Percentiles rank a stretch among this genome's conserved stretches.
Evolutionary conservation across 2,329 filamentous ascomycete species (phyloP).

Genomic region (Colletotrichum gigasporum): DNA sequence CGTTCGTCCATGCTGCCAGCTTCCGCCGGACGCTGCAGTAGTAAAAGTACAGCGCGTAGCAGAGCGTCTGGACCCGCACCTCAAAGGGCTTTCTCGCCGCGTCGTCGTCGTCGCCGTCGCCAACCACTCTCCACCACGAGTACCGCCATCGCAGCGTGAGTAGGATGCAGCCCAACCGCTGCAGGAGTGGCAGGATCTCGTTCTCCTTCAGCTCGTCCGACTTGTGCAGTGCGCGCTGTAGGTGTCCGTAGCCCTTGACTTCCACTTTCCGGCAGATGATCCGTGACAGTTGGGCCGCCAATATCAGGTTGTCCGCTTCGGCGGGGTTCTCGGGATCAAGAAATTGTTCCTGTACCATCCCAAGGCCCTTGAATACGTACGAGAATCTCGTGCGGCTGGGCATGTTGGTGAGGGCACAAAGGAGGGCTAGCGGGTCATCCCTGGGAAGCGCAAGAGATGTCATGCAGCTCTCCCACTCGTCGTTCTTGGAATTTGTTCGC

Average conservation of each 20-base stretch:
- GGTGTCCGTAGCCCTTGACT: slow-evolving; percentile 52
- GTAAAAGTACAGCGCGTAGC: slow-evolving; percentile 55
- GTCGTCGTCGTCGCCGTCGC: slow-evolving; percentile 42
- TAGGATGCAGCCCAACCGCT: slow-evolving; percentile 34
- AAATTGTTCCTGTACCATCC: slow-evolving; percentile 36
- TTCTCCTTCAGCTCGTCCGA: slow-evolving; percentile 30
- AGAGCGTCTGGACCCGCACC: slow-evolving; percentile 49
- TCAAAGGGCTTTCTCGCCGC: slow-evolving; percentile 48
- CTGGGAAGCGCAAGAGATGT: slow-evolving; percentile 47
- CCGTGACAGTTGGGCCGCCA: slow-evolving; percentile 53
- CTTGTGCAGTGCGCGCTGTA: slow-evolving; percentile 44
- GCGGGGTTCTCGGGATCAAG: slow-evolving; percentile 47
- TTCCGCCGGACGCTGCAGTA: slow-evolving; percentile 53
- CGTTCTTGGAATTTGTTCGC: slow-evolving; percentile 8
- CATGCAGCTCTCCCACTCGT: slow-evolving; percentile 50
- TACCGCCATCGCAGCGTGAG: slow-evolving; percentile 53
- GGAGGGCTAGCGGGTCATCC: slow-evolving; percentile 48
- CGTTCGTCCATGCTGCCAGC: slow-evolving; percentile 47
- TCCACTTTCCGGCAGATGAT: slow-evolving; percentile 56
- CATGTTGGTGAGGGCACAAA: slow-evolving; percentile 55
- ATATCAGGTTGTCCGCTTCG: slow-evolving; percentile 48
- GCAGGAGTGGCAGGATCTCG: slow-evolving; percentile 38
- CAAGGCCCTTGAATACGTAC: slow-evolving; percentile 39
- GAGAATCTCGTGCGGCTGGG: slow-evolving; percentile 54
- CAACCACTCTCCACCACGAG: slow-evolving; percentile 50